Evolutionary conservation across 345 rosid species (phyloP).

Genomic region (sweet orange (Citrus sinensis)): DNA sequence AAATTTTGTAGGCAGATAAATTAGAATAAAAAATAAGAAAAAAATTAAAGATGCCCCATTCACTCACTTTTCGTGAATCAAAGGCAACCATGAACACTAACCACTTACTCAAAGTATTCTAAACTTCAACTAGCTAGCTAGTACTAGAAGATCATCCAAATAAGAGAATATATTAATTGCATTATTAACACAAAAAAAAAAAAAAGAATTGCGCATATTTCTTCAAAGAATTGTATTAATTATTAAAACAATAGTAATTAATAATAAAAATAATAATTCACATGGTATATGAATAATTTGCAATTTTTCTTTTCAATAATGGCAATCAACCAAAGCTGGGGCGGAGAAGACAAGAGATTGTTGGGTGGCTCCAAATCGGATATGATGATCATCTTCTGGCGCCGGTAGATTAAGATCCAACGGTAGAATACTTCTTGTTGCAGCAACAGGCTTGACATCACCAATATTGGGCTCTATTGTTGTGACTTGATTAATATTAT

Average conservation of each 20-base stretch:
- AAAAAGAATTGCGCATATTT: background rate
- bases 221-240: slow-evolving; percentile 29
- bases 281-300: slow-evolving; percentile 21
- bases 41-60: slow-evolving; percentile 50
- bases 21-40: slow-evolving; percentile 1
- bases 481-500: background rate
- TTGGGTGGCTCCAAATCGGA: slow-evolving; percentile 39
- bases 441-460: slow-evolving; percentile 26
- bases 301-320: slow-evolving; percentile 40
- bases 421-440: slow-evolving; percentile 39
- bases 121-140: slow-evolving; percentile 52
- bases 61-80: slow-evolving; percentile 89
- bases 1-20: background rate
- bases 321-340: slow-evolving; percentile 90
- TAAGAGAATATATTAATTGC: background rate
- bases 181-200: background rate
- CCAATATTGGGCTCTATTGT: background rate
- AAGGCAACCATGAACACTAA: slow-evolving; percentile 79
- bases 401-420: slow-evolving; percentile 98
- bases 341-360: slow-evolving; percentile 48
- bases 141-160: slow-evolving; percentile 37
- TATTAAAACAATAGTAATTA: slow-evolving; percentile 12
- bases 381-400: slow-evolving; percentile 53
- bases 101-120: slow-evolving; percentile 87
- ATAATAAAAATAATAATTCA: slow-evolving; percentile 29